Evolutionary conservation across 768 basidiomycete genomes (phyloP), one percentile per base, ranked within the genome.

Genomic region (Tylopilus cervinicoccineus): DNA sequence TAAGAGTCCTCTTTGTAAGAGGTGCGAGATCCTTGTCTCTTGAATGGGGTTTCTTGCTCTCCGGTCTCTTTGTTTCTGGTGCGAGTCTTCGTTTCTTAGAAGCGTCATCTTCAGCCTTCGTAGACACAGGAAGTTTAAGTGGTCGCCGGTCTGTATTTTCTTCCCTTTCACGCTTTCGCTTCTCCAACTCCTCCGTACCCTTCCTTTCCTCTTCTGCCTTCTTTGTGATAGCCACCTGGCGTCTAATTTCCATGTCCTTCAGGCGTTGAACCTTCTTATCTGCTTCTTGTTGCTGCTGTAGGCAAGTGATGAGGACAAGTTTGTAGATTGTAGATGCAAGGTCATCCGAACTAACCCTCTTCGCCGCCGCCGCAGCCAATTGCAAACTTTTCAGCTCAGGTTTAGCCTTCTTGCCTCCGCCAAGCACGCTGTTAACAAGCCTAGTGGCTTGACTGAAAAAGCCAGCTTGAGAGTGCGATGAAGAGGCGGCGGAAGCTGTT

Each of bases 211-310:
- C 88, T 42, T 89, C 88, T 1, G 77, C 84, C 65, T 92, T 93
- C 60, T 83, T 76, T 62, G 87, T 83, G 48, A 76, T 63, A 19
- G 77, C 83, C 36, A 70, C 79, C 59, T 82, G 86, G n/a, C 90
- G 82, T 37, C 90, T 77, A 38, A 77, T 76, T 56, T 94, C 93
- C 81, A 88, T 88, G 49, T 92, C 87, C 56, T 83, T 90, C 50
- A 86, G 68, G 23, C 86, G 75, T 11, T 77, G 70, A 1, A 76
- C 79, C 66, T 88, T 91, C 69, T 86, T 90, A 54, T 90, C 91
- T 28, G 78, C 76, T 61, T 90, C 88, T 55, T 88, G 89, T 73
- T 94, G 88, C 76, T 94, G 90, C 94, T 96, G 59, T 33, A 29
- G 22, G 23, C 12, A 45, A 38, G 53, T 43, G 40, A 50, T 56